Evolutionary conservation across 495 filamentous ascomycete genomes (phyloP), one percentile per base, ranked within the genome.

Genomic region (Collariella sp.): DNA sequence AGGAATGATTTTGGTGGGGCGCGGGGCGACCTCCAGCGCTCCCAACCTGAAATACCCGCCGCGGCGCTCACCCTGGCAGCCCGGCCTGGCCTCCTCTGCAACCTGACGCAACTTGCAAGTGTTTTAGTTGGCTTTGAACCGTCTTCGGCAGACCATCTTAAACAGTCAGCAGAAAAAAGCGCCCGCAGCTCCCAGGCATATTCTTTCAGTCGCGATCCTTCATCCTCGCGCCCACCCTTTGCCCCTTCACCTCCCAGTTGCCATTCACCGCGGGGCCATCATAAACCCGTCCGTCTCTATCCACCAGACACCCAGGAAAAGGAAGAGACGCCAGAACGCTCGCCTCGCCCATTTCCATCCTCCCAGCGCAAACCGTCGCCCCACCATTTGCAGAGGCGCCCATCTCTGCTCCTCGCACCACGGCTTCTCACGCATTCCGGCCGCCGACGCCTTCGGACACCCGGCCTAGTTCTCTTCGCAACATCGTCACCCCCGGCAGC

Each of bases 401-500:
- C 61, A 59, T 60, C 61, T 68, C 55, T 62, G 58, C 57, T 56
- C 20, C 18, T 55, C 29, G 31, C 19, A 66, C 45, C 36, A 66
- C 63, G 66, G 64, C 63, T 58, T 68, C 61, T 52, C 61, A 64
- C 56, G 57, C 44, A 49, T 59, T 51, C 46, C 56, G 51, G 46
- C 50, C 63, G 52, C 50, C 54, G 40, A 38, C 56, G 26, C 22
- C 39, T 16, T 22, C 46, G 34, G 43, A 54, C 20, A 45, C 31
- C 26, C 56, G 50, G 33, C 50, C 51, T 15, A 36, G 19, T 23
- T 26, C 52, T 13, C 54, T 68, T 23, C 42, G 52, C 13, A 49
- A 60, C 5, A 62, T 63, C n/a, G 56, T 41, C 15, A 76, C 75
- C 2, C 67, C 67, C n/a, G 66, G 68, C 31, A 66, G 60, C 20